Evolutionary conservation across 345 rosid genomes (phyloP).

Genomic region (Citrus maxima): DNA sequence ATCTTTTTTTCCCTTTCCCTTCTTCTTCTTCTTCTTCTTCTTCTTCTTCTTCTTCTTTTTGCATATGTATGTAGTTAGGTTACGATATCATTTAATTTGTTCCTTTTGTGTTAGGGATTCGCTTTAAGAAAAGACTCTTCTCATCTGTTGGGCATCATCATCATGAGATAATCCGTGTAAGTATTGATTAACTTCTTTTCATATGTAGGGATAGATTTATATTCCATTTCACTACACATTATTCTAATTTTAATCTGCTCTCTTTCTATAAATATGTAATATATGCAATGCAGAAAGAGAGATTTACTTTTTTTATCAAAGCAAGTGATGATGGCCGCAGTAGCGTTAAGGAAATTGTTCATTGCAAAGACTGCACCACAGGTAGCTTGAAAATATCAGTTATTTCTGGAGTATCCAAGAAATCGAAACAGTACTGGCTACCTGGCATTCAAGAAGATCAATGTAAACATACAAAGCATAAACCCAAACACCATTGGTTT

Average conservation of each 20-base stretch:
- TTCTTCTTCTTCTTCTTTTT: too few species aligned
- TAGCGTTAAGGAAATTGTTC: neutral
- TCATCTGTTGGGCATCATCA: constrained; percentile 9
- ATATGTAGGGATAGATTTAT: too few species aligned
- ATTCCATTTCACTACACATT: too few species aligned
- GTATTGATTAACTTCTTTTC: neutral
- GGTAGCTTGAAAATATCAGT: constrained; percentile 27
- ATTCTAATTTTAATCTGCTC: too few species aligned
- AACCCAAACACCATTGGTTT: constrained; percentile 44
- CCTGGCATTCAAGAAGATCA: constrained; percentile 69
- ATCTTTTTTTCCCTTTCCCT: neutral
- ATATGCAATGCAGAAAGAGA: constrained; percentile 1
- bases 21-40: too few species aligned
- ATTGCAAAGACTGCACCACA: constrained; percentile 18
- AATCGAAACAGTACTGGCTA: constrained; percentile 23
- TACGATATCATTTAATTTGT: neutral
- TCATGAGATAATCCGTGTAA: neutral
- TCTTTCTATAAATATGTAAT: too few species aligned
- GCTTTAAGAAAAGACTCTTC: constrained; percentile 4
- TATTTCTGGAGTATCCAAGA: constrained; percentile 13
- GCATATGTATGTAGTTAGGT: neutral
- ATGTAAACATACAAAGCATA: constrained; percentile 56
- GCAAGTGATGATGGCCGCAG: constrained; percentile 1
- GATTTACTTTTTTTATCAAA: constrained; percentile 1
- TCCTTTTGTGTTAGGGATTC: constrained; percentile 9